Evolutionary conservation across 331 rosid genomes (phyloP), one percentile per base, ranked within the genome.

Genomic region (Saraca asoca): DNA sequence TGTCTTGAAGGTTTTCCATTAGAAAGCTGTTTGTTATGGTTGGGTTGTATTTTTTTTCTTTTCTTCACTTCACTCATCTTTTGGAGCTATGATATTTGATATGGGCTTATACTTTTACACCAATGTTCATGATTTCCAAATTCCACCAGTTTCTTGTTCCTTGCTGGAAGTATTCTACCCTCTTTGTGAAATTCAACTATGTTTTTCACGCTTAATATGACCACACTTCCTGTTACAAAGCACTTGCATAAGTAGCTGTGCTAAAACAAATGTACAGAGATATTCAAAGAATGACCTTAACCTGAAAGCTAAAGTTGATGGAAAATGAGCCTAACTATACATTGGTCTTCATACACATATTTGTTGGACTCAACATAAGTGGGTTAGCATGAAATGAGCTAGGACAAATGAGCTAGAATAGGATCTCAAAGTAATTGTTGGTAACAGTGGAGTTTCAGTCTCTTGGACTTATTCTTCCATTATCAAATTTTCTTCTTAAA

Each of bases 361-460:
- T n/a, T n/a, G 37, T 52, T 74, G 64, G 43, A 57, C 79, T 38
- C 37, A 51, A 43, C 43, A 44, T 59, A 37, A 60, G 59, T 58
- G 42, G 42, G 16, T 42, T 51, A 43, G 34, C 24, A 24, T 43
- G 35, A 39, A 58, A 11, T 59, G 29, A 33, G 20, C 17, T 42
- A 61, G 34, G 19, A 42, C 19, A 48, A 59, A 61, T 43, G 11
- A 52, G 37, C 58, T 51, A 24, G 41, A 45, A 34, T 34, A 34
- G 16, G 56, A 63, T 49, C 66, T 38, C 65, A 63, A 34, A 39
- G 51, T 54, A 51, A 35, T 18, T 45, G 20, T 7, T 75, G 33
- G 54, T 38, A 37, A 29, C 74, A 60, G 14, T 24, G 31, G 14
- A n/a, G 8, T 44, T n/a, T 62, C n/a, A 39, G 5, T 57, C 19